Percentiles rank a stretch among this genome's conserved stretches.
Conservation (phyloP, 163 green algal species). For the Coccomyxa subellipsoidea region DNA sequence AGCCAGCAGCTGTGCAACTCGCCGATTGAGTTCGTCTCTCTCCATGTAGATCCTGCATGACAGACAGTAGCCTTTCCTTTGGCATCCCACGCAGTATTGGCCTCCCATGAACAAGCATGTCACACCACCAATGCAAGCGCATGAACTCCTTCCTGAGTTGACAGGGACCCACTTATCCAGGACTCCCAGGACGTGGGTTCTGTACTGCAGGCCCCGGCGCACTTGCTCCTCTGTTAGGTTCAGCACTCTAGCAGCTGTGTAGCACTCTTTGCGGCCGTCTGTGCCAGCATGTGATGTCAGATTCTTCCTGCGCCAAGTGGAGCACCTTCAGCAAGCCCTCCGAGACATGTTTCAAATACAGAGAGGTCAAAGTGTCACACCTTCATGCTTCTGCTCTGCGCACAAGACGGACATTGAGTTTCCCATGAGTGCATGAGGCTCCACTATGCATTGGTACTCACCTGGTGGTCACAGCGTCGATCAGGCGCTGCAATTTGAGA, state of each 20-base stretch:
- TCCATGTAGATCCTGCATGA: slow-evolving; percentile 2
- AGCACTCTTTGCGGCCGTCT: not conserved
- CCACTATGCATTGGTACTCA: too few species aligned
- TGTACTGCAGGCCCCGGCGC: not conserved
- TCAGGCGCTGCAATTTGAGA: not conserved
- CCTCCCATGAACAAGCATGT: too few species aligned
- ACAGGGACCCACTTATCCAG: not conserved
- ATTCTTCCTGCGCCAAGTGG: not conserved
- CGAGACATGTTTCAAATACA: too few species aligned
- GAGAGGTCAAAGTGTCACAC: too few species aligned
- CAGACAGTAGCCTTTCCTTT: not conserved
- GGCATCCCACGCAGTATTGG: not conserved
- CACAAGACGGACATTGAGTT: too few species aligned
- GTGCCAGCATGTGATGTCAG: not conserved
- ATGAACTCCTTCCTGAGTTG: too few species aligned
- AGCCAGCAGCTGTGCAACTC: not conserved
- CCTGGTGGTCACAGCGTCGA: not conserved
- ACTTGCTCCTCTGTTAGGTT: slow-evolving; percentile 1
- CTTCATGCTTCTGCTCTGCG: too few species aligned
- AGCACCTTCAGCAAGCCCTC: too few species aligned
- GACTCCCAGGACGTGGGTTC: not conserved
- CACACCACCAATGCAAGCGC: too few species aligned
- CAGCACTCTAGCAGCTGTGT: not conserved
- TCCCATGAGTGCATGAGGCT: too few species aligned
- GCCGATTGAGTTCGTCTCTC: not conserved